phyloP scores from a whole-genome alignment of 208 protist species.

The Trypanosomatidae sp. region DNA sequence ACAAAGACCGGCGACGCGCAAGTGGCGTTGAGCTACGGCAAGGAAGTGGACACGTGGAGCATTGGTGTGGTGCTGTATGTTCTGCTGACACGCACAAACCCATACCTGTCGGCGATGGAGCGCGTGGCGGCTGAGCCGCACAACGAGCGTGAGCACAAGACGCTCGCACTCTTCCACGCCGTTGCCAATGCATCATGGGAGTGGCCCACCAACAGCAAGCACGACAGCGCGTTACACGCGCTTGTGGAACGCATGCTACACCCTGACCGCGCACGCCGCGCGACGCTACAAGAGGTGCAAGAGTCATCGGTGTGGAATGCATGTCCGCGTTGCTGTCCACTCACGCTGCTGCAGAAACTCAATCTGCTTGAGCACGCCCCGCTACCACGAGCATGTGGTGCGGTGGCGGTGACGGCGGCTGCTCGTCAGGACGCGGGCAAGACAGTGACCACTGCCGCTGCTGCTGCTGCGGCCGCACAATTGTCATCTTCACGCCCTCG shows the following conservation, averaged over 20 bases:
- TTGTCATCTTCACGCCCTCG: no score
- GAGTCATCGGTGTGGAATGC: slow-evolving; percentile 70
- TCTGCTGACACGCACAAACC: slow-evolving; percentile 75
- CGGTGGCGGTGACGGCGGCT: no score
- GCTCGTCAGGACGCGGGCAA: no score
- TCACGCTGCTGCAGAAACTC: slow-evolving; percentile 67
- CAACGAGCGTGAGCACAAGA: slow-evolving; percentile 42
- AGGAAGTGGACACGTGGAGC: slow-evolving; percentile 84
- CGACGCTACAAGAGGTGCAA: slow-evolving; percentile 57
- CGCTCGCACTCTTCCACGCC: slow-evolving; percentile 53
- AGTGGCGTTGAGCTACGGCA: slow-evolving; percentile 56
- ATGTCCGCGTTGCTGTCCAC: slow-evolving; percentile 62
- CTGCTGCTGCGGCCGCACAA: no score
- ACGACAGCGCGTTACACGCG: slow-evolving; percentile 35
- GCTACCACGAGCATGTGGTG: no score
- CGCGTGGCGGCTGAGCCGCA: slow-evolving; percentile 18
- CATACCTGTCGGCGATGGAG: slow-evolving; percentile 68
- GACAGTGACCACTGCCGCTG: no score
- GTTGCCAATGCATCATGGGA: slow-evolving; percentile 61
- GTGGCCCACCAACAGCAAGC: slow-evolving; percentile 55
- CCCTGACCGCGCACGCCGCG: slow-evolving; percentile 22
- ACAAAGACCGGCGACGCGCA: slow-evolving; percentile 24
- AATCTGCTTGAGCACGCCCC: slow-evolving; percentile 55
- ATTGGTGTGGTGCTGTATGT: slow-evolving; percentile 83
- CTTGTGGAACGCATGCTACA: slow-evolving; percentile 59